phyloP scores from a whole-genome alignment of 2,329 filamentous ascomycete genomes.

The Diaporthe ampelina region DNA sequence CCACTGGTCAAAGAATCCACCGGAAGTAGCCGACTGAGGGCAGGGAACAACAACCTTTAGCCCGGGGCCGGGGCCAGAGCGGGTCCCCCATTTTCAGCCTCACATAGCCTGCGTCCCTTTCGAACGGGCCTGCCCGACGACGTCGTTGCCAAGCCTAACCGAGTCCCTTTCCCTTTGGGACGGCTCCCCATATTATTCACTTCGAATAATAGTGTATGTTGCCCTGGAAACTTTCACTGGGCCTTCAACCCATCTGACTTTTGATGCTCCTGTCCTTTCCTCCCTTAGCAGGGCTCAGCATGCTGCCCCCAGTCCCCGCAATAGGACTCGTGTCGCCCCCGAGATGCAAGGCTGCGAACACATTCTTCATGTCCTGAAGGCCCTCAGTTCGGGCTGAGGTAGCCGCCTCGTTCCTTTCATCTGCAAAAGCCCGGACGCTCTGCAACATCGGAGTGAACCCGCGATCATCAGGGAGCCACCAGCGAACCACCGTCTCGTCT shows the following conservation, averaged over 20 bases:
- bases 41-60: not conserved
- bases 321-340: slow-evolving; percentile 13
- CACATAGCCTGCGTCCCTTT: not conserved
- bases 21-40: slow-evolving; percentile 4
- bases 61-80: slow-evolving; percentile 9
- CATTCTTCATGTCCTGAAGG: slow-evolving; percentile 79
- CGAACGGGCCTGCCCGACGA: slow-evolving; percentile 6
- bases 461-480: slow-evolving; percentile 92
- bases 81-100: slow-evolving; percentile 16
- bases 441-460: slow-evolving; percentile 80
- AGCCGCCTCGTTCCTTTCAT: slow-evolving; percentile 77
- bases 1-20: not conserved
- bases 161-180: not conserved
- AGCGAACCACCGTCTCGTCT: slow-evolving; percentile 78
- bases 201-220: not conserved
- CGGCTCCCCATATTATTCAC: not conserved
- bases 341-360: slow-evolving; percentile 76
- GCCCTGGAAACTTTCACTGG: not conserved
- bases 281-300: not conserved
- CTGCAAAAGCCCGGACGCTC: slow-evolving; percentile 83
- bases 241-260: not conserved
- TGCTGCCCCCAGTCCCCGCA: slow-evolving; percentile 6
- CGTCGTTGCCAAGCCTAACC: slow-evolving; percentile 10
- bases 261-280: not conserved
- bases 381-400: slow-evolving; percentile 73